A percentile compares a stretch with the other conserved stretches of the same genome.
Evolutionary conservation across 192 early-diverging fungal species (phyloP).

Genomic region (Linnemannia zychae): DNA sequence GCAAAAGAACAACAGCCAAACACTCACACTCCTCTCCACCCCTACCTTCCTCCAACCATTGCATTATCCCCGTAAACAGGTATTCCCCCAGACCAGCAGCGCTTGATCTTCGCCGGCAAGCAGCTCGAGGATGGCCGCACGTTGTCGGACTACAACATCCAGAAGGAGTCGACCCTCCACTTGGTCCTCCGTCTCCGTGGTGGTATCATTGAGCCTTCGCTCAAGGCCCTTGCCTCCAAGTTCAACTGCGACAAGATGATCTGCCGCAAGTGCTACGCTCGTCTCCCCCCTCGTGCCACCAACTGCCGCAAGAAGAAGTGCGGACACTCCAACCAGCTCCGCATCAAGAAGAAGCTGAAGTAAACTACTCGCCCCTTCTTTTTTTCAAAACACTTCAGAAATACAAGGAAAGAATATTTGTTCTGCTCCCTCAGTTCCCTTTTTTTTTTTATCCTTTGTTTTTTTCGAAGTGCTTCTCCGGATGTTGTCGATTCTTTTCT

Average conservation of each 20-base stretch:
- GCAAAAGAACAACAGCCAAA: no score
- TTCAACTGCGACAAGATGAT: conserved; percentile 99
- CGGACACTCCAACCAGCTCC: conserved; percentile 99
- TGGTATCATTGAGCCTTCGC: conserved; percentile 98
- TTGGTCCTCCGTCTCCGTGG: conserved; percentile 97
- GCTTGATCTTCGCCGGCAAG: conserved; percentile 99
- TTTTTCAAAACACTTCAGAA: background rate
- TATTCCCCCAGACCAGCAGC: conserved; percentile 99
- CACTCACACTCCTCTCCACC: background rate
- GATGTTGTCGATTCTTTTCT: background rate
- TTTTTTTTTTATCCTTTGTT: background rate
- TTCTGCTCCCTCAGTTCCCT: background rate
- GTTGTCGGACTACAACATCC: conserved; percentile 99
- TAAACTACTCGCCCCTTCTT: conserved; percentile 60
- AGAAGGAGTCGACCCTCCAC: conserved; percentile 99
- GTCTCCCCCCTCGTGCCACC: conserved; percentile 98
- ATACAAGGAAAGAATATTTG: background rate
- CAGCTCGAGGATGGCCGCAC: conserved; percentile 99
- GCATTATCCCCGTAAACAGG: conserved; percentile 59
- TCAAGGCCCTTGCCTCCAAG: conserved; percentile 98
- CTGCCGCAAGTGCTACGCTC: conserved; percentile 99
- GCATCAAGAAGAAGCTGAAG: conserved; percentile 99
- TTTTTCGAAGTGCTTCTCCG: background rate
- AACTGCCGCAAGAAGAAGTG: conserved; percentile 99
- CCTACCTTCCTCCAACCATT: background rate